These are phyloP conservation scores for Clavispora asparagi DNA, from an alignment of 805 yeast species.

Conservation along the genomic window DNA sequence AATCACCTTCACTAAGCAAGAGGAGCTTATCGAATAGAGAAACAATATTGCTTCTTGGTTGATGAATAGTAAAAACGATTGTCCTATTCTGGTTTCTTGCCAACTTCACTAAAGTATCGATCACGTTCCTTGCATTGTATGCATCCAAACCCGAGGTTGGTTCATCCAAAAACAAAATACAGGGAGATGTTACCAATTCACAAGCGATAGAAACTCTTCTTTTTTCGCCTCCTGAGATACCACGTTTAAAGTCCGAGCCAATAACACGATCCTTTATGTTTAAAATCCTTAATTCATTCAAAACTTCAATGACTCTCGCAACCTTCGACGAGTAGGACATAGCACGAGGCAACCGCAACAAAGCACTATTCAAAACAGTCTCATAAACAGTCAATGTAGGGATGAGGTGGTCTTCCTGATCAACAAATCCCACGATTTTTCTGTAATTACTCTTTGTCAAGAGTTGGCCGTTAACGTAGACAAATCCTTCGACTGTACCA, in stretches of 20 bases:
- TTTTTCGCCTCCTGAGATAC: slow-evolving; percentile 91
- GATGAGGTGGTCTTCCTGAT: slow-evolving; percentile 86
- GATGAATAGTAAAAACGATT: slow-evolving; percentile 89
- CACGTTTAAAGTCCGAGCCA: slow-evolving; percentile 86
- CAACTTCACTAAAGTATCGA: slow-evolving; percentile 75
- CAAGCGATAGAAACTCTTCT: slow-evolving; percentile 91
- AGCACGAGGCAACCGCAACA: slow-evolving; percentile 74
- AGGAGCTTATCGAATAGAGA: slow-evolving; percentile 81
- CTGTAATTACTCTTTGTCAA: slow-evolving; percentile 43
- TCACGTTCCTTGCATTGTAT: slow-evolving; percentile 85
- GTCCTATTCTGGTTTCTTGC: slow-evolving; percentile 83
- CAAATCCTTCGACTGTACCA: slow-evolving; percentile 63
- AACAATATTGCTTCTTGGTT: slow-evolving; percentile 94
- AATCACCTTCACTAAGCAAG: slow-evolving; percentile 75
- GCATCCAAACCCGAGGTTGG: slow-evolving; percentile 97
- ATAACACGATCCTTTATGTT: slow-evolving; percentile 79
- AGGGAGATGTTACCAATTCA: slow-evolving; percentile 85
- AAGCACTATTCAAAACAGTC: slow-evolving; percentile 88
- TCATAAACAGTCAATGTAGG: slow-evolving; percentile 95
- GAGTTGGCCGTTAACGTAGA: slow-evolving; percentile 69
- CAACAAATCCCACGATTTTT: slow-evolving; percentile 86
- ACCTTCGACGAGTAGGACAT: slow-evolving; percentile 75
- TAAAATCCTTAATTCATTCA: slow-evolving; percentile 78
- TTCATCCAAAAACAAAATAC: slow-evolving; percentile 78
- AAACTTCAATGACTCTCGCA: slow-evolving; percentile 75